Percentiles rank a stretch among this genome's conserved stretches.
These are phyloP conservation scores for Pleurotus ostreatus DNA, from an alignment of 768 basidiomycete species.

Conservation along the genomic window DNA sequence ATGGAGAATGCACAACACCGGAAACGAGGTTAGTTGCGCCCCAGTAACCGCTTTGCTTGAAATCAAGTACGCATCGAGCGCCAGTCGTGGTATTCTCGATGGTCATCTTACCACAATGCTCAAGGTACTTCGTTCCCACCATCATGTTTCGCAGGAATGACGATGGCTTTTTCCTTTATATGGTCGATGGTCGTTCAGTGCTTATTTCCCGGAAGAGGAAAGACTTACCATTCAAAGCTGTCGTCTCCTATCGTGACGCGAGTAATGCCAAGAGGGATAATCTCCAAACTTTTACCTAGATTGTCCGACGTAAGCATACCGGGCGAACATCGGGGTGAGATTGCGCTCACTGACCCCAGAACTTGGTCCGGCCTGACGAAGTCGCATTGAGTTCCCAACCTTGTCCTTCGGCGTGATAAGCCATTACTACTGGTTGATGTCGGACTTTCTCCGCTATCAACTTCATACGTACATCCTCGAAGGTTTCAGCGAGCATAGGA, in stretches of 20 bases:
- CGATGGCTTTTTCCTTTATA: constrained; percentile 74
- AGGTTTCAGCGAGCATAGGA: constrained; percentile 86
- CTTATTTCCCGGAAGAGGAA: not conserved
- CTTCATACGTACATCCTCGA: constrained; percentile 75
- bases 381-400: constrained; percentile 75
- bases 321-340: constrained; percentile 8
- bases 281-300: constrained; percentile 83
- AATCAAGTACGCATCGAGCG: constrained; percentile 68
- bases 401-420: constrained; percentile 79
- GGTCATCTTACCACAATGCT: constrained; percentile 77
- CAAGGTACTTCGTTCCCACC: constrained; percentile 88
- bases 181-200: no score
- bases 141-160: constrained; percentile 87
- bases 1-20: constrained; percentile 51
- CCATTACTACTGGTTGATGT: constrained; percentile 81
- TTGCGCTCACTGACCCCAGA: constrained; percentile 68
- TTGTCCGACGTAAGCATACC: constrained; percentile 14
- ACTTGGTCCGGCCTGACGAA: constrained; percentile 81
- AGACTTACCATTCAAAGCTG: constrained; percentile 63
- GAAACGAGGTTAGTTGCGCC: constrained; percentile 70
- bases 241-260: constrained; percentile 65
- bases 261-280: constrained; percentile 74
- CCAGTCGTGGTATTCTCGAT: constrained; percentile 59
- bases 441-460: constrained; percentile 87
- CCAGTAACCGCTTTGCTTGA: constrained; percentile 85